Conservation (phyloP, 352 stramenopile species). For the Albugo candida region DNA sequence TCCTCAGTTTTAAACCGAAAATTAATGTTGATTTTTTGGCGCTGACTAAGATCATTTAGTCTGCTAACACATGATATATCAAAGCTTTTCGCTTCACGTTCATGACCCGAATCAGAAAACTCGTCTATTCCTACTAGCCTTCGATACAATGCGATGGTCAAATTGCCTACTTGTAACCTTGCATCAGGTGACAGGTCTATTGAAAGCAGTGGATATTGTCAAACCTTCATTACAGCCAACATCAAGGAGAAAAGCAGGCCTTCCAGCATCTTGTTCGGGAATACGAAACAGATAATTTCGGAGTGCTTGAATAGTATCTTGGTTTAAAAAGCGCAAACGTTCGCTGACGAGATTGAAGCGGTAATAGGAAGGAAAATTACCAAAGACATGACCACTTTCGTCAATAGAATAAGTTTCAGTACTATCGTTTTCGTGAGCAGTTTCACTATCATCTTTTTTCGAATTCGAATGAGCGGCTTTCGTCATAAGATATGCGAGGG, state of each 20-base stretch:
- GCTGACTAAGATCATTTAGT: slow-evolving; percentile 52
- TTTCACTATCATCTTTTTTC: no score
- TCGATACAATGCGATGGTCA: background rate
- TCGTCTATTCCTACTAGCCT: background rate
- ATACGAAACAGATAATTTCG: slow-evolving; percentile 16
- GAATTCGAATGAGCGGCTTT: no score
- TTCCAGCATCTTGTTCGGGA: slow-evolving; percentile 3
- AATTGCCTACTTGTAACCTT: background rate
- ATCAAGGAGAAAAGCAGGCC: slow-evolving; percentile 22
- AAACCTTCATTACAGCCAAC: slow-evolving; percentile 68
- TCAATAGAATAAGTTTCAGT: slow-evolving; percentile 1
- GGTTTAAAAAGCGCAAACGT: slow-evolving; percentile 52
- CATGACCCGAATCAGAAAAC: slow-evolving; percentile 3
- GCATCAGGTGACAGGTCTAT: background rate
- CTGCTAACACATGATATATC: slow-evolving; percentile 31
- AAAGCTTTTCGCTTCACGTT: slow-evolving; percentile 22
- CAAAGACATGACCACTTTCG: slow-evolving; percentile 46
- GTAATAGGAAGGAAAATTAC: slow-evolving; percentile 76
- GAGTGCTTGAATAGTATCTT: slow-evolving; percentile 18
- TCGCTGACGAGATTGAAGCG: slow-evolving; percentile 64
- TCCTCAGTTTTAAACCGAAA: slow-evolving; percentile 16
- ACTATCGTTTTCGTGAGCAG: no score
- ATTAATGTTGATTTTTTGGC: slow-evolving; percentile 32
- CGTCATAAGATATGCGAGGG: no score
- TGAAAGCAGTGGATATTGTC: background rate